These are phyloP conservation scores for Nitzschia sp. DNA, from an alignment of 108 stramenopile species.

Conservation along the genomic window DNA sequence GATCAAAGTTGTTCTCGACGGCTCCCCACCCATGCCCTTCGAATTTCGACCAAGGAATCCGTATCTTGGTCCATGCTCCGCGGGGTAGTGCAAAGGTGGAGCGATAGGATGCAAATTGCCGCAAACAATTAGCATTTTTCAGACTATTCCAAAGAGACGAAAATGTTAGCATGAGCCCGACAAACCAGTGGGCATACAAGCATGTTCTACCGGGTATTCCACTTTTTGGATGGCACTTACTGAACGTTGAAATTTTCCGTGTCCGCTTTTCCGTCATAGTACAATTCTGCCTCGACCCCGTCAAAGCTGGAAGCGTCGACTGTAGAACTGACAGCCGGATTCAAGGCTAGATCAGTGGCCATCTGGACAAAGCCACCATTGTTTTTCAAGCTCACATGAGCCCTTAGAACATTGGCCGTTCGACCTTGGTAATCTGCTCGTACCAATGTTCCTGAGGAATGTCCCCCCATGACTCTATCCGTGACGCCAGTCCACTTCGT, in stretches of 20 bases:
- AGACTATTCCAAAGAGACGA: constrained; percentile 29
- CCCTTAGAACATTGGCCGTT: constrained; percentile 54
- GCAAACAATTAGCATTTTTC: constrained; percentile 52
- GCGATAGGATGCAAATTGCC: constrained; percentile 63
- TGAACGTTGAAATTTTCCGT: constrained; percentile 72
- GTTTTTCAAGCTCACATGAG: constrained; percentile 58
- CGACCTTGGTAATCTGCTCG: constrained; percentile 35
- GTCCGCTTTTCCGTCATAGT: constrained; percentile 38
- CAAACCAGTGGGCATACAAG: too few species aligned
- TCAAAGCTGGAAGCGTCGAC: constrained; percentile 71
- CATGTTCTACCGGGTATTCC: too few species aligned
- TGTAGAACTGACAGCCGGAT: constrained; percentile 39
- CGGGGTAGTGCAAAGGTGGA: constrained; percentile 41
- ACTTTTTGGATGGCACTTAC: too few species aligned
- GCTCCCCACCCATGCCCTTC: constrained; percentile 63
- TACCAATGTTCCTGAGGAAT: constrained; percentile 32
- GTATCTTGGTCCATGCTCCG: constrained; percentile 56
- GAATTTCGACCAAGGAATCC: constrained; percentile 61
- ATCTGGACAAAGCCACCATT: constrained; percentile 83
- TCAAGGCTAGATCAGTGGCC: constrained; percentile 68
- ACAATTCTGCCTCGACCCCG: constrained; percentile 74
- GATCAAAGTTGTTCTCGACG: constrained; percentile 44
- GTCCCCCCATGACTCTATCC: constrained; percentile 76
- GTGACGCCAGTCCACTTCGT: constrained; percentile 70
- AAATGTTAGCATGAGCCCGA: too few species aligned